Evolutionary conservation across 2,329 filamentous ascomycete species (phyloP), one percentile per base, ranked within the genome.

Genomic region (Claviceps quebecensis): DNA sequence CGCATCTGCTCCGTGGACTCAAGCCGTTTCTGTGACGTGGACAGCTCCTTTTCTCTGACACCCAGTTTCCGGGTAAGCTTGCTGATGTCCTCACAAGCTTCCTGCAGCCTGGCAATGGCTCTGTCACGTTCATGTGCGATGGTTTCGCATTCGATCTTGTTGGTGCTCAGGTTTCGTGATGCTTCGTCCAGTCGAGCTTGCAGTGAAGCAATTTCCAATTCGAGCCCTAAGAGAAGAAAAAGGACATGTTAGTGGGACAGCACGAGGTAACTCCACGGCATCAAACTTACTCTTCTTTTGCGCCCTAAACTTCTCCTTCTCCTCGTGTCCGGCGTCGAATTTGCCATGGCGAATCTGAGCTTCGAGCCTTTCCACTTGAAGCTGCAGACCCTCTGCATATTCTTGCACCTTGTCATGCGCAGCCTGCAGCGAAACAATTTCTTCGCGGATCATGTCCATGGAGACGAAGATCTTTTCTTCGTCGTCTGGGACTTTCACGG

Each of bases 71-170:
- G 63, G 38, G 70, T 72, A 26, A 72, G 66, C 53, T 72, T 71
- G 56, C 72, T 77, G 56, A 78, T 76, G 37, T 76, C 78, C 46
- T 75, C 71, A 41, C 77, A 81, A 4, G 80, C 80, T 48, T 80
- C 72, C 29, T 77, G 76, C 5, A 83, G 71, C 58, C 83, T 81
- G 49, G 73, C 74, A 47, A 84, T 71, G 39, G 83, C 76, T 46
- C 80, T 78, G 57, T 86, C 82, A 34, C 81, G 76, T 63, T 87
- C 84, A 34, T 77, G 72, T 3, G 73, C 72, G 43, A 85, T 66
- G 3, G 80, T 76, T 55, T 83, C 77, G 53, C 77, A 80, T 55
- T 81, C 76, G 49, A 81, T 80, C 48, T 84, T 79, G 38, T 75
- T 72, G n/a, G 79, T 72, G 54, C 75, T 78, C 23, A 77, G 69